These are phyloP conservation scores for Colletotrichum horii DNA, from an alignment of 2,329 filamentous ascomycete species.

Conservation along the genomic window DNA sequence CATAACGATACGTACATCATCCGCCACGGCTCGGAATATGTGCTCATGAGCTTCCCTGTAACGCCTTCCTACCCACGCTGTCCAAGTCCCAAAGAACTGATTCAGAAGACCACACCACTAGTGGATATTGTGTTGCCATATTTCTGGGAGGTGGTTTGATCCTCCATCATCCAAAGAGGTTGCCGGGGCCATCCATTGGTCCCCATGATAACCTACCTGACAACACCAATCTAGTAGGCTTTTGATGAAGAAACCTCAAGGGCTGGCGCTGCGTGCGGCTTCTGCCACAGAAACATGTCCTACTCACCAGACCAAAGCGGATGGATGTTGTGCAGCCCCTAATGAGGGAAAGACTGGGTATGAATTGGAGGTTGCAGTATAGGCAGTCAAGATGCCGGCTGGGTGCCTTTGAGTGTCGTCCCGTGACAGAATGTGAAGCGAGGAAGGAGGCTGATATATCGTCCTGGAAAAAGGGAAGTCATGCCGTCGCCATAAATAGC, in stretches of 20 bases:
- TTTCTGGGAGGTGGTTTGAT: neutral
- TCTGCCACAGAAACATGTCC: neutral
- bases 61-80: neutral
- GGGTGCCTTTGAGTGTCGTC: neutral
- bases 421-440: neutral
- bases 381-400: neutral
- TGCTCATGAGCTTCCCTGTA: neutral
- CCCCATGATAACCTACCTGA: neutral
- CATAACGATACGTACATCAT: slow-evolving; percentile 23
- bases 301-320: neutral
- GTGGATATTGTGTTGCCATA: neutral
- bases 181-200: neutral
- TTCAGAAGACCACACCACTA: neutral
- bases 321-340: neutral
- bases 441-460: neutral
- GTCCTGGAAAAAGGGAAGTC: slow-evolving; percentile 1
- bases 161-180: neutral
- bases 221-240: neutral
- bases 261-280: neutral
- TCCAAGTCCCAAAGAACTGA: neutral
- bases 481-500: slow-evolving; percentile 14
- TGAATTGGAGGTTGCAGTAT: neutral
- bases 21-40: neutral
- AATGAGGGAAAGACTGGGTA: neutral
- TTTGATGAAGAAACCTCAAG: neutral